Base-by-base conservation (phyloP, 1,284 basidiomycete species). In the Pisolithus thermaeus region DNA sequence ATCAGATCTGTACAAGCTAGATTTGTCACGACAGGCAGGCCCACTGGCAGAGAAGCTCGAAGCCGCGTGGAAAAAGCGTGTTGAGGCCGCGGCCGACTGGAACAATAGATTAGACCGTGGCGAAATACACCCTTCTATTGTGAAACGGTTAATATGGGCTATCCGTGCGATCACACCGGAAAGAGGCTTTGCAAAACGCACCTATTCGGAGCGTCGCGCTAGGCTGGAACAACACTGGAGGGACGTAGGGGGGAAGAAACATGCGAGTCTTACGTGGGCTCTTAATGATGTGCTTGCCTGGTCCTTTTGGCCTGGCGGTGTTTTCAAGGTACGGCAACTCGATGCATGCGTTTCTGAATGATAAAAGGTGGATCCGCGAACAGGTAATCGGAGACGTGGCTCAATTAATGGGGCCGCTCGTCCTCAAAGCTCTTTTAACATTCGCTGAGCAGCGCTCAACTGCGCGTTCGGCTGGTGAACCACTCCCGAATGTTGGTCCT, bases 1-100 rank as follows among this genome's bases (percentile, higher is more conserved):
- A 0, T 79, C 84, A 0, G 86, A 89, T 63, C 66, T 87, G n/a
- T 87, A 83, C 81, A 81, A 80, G 62, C 71, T 89, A 64, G 82
- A 84, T 58, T 64, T 71, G 1, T 67, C 73, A 8, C 75, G 80
- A 27, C 73, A 80, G 56, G 66, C 81, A 8, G 76, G 73, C 0
- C 56, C 61, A 18, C 72, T 89, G 28, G 77, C 82, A 3, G 64
- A 67, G 7, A 71, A 72, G 52, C 73, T 79, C 20, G 77, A 78
- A 54, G 70, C 62, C n/a, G 71, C 74, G 25, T 84, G 79, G 79
- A 67, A 61, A 2, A 64, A 65, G 16, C 73, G 81, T 47, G 70
- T 73, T 18, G 43, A 65, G 18, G 71, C 67, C 3, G 81, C 81
- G 1, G 66, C 76, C 5, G 70, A 74, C 8, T 84, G 80, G 77